A percentile compares a stretch with the other conserved stretches of the same genome.
These are phyloP conservation scores for Spergularia bocconei DNA, from an alignment of 148 eudicot species.

Conservation along the genomic window DNA sequence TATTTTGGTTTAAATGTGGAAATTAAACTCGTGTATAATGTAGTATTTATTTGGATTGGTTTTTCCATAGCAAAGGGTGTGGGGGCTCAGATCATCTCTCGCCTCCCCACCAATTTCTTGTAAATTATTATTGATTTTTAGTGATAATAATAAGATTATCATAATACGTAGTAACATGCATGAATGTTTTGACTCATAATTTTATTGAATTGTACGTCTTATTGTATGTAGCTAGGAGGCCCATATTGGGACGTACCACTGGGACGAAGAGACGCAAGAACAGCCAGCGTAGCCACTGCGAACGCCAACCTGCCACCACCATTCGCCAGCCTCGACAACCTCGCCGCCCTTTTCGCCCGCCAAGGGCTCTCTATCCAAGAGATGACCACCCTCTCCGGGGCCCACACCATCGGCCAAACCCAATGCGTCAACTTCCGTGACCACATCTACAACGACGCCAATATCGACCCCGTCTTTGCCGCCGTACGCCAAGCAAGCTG, in stretches of 20 bases:
- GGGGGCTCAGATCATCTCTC: too few relatives aligned
- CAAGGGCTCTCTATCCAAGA: constrained; percentile 40
- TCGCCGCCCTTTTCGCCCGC: constrained; percentile 33
- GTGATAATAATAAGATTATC: too few relatives aligned
- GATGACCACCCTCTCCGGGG: constrained; percentile 58
- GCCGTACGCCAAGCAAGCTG: constrained; percentile 31
- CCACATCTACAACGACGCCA: constrained; percentile 47
- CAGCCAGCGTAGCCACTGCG: constrained; percentile 45
- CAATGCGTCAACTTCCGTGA: constrained; percentile 41
- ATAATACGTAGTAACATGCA: too few relatives aligned
- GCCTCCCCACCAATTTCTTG: too few relatives aligned
- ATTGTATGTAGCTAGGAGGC: constrained; percentile 63
- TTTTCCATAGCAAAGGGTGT: too few relatives aligned
- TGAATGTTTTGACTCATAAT: too few relatives aligned
- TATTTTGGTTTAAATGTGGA: too few relatives aligned
- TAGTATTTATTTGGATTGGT: too few relatives aligned
- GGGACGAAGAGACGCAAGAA: constrained; percentile 54
- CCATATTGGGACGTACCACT: constrained; percentile 54
- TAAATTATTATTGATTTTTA: too few relatives aligned
- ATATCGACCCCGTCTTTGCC: constrained; percentile 42
- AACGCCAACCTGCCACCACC: constrained; percentile 57
- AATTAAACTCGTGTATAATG: too few relatives aligned
- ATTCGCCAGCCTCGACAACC: constrained; percentile 33
- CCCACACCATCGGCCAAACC: constrained; percentile 55
- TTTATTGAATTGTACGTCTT: too few relatives aligned